Base-by-base conservation (phyloP, 208 protist species). In the Trypanosoma lewisi region DNA sequence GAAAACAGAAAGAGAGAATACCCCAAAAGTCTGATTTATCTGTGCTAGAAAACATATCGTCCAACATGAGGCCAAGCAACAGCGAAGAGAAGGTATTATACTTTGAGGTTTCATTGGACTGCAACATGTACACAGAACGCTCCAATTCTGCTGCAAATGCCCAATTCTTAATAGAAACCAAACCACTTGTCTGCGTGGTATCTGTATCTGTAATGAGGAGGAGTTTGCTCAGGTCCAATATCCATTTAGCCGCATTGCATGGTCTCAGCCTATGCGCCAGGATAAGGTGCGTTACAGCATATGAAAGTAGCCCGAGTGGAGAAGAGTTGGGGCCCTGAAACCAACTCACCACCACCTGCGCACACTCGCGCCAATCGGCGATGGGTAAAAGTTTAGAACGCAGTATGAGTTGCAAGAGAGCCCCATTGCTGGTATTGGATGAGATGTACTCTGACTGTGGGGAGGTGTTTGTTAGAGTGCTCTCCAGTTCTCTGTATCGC, bases 331-430 rank as follows among this genome's bases (percentile, higher is more conserved):
- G 30, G 0, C 51, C 52, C 2, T 42, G 30, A 52, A 80, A 72
- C 57, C 63, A 71, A 42, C 25, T 60, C 9, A 63, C 74, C 30
- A 67, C 45, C 23, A 45, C 56, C 12, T 49, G 41, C 12, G 74
- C 74, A 45, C 61, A 63, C 21, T 45, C 55, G 17, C 48, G n/a
- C 57, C 66, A 67, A 12, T 70, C 64, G 31, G 11, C 47, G 0
- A 68, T 60, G 2, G 68, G 70, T 19, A 80, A 39, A 30, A 76
- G 63, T 36, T 71, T 73, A 45, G 70, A 73, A n/a, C 77, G 70
- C 0, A 84, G 33, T 34, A 84, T 66, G 14, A 80, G 64, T 23
- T 76, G 71, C 11, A 84, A 42, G 8, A 84, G 47, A 48, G 49
- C n/a, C n/a, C 34, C 42, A 31, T 55, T 34, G 39, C 30, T 53